Conservation (phyloP, 2,329 filamentous ascomycete genomes). For the Diplodia seriata region DNA sequence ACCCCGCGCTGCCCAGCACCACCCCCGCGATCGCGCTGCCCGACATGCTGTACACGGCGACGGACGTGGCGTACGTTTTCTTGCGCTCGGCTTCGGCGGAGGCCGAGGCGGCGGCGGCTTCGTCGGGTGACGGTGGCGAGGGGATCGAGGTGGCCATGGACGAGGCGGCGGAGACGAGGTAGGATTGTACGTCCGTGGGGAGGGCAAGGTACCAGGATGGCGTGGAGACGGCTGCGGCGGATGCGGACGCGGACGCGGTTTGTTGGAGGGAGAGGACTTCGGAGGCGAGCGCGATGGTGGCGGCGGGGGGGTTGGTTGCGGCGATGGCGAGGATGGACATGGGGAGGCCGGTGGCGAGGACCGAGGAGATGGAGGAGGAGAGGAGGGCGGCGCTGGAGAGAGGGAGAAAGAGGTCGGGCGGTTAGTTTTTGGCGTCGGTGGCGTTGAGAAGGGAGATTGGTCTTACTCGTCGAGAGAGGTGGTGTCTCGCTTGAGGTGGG, state of each 20-base stretch:
- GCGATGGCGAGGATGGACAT: slow-evolving; percentile 49
- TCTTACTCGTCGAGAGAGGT: slow-evolving; percentile 9
- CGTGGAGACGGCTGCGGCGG: slow-evolving; percentile 50
- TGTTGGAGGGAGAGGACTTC: slow-evolving; percentile 43
- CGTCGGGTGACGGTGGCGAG: no score
- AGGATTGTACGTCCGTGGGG: slow-evolving; percentile 53
- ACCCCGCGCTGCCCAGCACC: neutral
- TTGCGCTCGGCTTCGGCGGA: no score
- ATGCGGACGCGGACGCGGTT: slow-evolving; percentile 44
- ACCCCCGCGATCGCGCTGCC: slow-evolving; percentile 1
- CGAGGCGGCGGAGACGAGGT: slow-evolving; percentile 39
- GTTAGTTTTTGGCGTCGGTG: neutral
- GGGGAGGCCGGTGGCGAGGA: slow-evolving; percentile 56
- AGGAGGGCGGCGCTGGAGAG: neutral
- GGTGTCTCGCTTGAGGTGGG: slow-evolving; percentile 3
- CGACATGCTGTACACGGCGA: slow-evolving; percentile 12
- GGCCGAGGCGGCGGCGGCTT: slow-evolving; percentile 30
- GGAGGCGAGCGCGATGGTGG: slow-evolving; percentile 50
- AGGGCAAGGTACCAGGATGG: slow-evolving; percentile 55
- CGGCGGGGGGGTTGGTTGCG: slow-evolving; percentile 51
- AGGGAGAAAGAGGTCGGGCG: neutral
- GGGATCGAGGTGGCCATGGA: neutral
- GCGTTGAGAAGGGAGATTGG: neutral
- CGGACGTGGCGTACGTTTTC: neutral
- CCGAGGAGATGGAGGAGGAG: slow-evolving; percentile 47